These are phyloP conservation scores for Begonia loranthoides DNA, from an alignment of 306 rosid genomes.

Conservation along the genomic window DNA sequence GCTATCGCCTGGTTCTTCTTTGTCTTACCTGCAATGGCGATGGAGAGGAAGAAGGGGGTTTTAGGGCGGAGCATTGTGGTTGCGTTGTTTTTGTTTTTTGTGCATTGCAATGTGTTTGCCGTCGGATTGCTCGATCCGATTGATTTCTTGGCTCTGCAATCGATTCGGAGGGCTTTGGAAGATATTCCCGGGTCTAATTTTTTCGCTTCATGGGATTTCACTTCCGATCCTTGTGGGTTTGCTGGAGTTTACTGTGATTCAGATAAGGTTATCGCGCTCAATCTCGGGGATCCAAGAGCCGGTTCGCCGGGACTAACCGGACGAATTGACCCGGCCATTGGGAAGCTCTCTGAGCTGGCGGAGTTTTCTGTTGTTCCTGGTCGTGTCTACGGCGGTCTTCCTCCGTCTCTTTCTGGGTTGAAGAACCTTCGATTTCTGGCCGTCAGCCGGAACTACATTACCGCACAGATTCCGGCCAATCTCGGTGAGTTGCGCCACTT, in stretches of 20 bases:
- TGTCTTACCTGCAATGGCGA: conserved; percentile 34
- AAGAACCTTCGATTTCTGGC: conserved; percentile 73
- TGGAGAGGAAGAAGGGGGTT: conserved; percentile 26
- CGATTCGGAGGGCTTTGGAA: conserved; percentile 48
- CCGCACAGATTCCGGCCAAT: conserved; percentile 56
- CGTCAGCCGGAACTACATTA: conserved; percentile 68
- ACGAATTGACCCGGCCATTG: conserved; percentile 50
- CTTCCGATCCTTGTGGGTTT: conserved; percentile 84
- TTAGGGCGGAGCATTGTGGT: conserved; percentile 10
- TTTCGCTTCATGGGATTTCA: conserved; percentile 90
- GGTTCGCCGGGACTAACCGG: conserved; percentile 84
- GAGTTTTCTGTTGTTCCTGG: conserved; percentile 90
- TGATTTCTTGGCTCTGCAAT: conserved; percentile 85
- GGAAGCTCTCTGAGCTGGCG: conserved; percentile 61
- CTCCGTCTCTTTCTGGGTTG: conserved; percentile 31
- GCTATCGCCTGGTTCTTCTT: not conserved
- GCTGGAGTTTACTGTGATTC: conserved; percentile 84
- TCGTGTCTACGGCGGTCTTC: conserved; percentile 58
- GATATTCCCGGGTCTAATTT: conserved; percentile 82
- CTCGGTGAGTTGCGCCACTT: conserved; percentile 41
- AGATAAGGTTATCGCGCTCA: conserved; percentile 66
- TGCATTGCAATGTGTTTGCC: conserved; percentile 11
- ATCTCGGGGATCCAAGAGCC: conserved; percentile 89
- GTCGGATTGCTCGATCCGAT: conserved; percentile 69
- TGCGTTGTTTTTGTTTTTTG: conserved; percentile 19